Evolutionary conservation across 75 land plant species (phyloP).

Genomic region (Pinus albicaulis): DNA sequence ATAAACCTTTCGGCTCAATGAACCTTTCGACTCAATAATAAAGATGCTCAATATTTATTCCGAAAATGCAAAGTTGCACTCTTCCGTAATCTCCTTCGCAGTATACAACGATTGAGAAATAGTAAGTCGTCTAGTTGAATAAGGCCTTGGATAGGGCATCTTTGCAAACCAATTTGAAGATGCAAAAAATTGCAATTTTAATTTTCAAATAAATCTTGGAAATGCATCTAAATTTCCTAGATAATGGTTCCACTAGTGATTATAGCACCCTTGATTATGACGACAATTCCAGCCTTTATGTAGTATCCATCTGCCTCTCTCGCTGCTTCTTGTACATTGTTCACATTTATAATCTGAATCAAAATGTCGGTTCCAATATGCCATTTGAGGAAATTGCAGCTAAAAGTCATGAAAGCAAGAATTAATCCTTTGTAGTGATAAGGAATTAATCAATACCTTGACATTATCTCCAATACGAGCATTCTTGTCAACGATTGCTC

Average conservation of each 20-base stretch:
- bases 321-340: constrained; percentile 75
- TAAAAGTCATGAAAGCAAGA: neutral
- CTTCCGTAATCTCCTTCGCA: too few species aligned
- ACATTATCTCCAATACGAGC: constrained; percentile 69
- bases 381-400: neutral
- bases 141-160: too few species aligned
- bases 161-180: too few species aligned
- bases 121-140: too few species aligned
- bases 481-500: constrained; percentile 71
- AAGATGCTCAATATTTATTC: too few species aligned
- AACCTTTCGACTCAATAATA: too few species aligned
- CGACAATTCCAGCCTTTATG: constrained; percentile 70
- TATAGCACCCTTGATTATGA: constrained; percentile 58
- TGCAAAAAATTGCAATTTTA: too few species aligned
- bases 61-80: too few species aligned
- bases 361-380: neutral
- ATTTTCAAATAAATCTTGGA: too few species aligned
- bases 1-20: too few species aligned
- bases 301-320: constrained; percentile 63
- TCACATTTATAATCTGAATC: constrained; percentile 76
- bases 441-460: constrained; percentile 29
- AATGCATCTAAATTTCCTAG: neutral
- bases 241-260: constrained; percentile 43
- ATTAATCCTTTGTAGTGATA: neutral
- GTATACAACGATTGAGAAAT: too few species aligned